A percentile compares a stretch with the other conserved stretches of the same genome.
These are phyloP conservation scores for Fomitopsis serialis DNA, from an alignment of 768 basidiomycete genomes.

Conservation along the genomic window DNA sequence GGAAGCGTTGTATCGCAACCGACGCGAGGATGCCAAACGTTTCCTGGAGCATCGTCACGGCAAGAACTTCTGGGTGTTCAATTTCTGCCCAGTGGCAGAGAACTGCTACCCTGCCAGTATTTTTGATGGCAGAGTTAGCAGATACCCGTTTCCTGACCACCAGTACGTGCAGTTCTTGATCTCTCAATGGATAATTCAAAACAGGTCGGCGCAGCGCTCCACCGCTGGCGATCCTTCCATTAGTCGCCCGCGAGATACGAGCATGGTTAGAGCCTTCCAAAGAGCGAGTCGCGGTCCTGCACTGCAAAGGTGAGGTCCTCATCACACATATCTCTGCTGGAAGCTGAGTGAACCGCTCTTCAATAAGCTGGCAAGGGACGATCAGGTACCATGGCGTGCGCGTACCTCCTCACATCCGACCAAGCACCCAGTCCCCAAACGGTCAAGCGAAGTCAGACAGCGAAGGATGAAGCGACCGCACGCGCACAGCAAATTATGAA, in stretches of 20 bases:
- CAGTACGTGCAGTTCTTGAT: conserved; percentile 46
- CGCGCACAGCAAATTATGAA: conserved; percentile 47
- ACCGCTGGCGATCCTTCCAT: conserved; percentile 66
- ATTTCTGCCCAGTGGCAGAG: conserved; percentile 78
- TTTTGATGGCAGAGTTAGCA: conserved; percentile 71
- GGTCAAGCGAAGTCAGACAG: conserved; percentile 39
- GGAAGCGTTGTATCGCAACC: conserved; percentile 78
- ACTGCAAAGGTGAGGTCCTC: conserved; percentile 67
- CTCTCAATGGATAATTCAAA: neutral
- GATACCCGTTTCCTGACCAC: conserved; percentile 90
- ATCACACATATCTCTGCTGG: neutral
- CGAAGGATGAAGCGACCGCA: conserved; percentile 42
- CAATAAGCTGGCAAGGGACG: conserved; percentile 71
- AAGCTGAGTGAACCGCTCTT: neutral
- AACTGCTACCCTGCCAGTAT: conserved; percentile 69
- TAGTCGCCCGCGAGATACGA: conserved; percentile 69
- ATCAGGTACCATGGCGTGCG: conserved; percentile 81
- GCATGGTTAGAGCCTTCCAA: conserved; percentile 63
- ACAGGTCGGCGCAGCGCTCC: conserved; percentile 47
- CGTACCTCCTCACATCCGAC: conserved; percentile 66
- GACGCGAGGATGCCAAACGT: conserved; percentile 63
- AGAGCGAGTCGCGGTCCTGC: conserved; percentile 72
- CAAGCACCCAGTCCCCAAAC: conserved; percentile 41
- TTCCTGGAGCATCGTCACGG: conserved; percentile 73
- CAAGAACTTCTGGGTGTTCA: conserved; percentile 83